A percentile compares a stretch with the other conserved stretches of the same genome.
phyloP scores from a whole-genome alignment of 371 early-diverging fungal species.

The Actinomortierella ambigua region DNA sequence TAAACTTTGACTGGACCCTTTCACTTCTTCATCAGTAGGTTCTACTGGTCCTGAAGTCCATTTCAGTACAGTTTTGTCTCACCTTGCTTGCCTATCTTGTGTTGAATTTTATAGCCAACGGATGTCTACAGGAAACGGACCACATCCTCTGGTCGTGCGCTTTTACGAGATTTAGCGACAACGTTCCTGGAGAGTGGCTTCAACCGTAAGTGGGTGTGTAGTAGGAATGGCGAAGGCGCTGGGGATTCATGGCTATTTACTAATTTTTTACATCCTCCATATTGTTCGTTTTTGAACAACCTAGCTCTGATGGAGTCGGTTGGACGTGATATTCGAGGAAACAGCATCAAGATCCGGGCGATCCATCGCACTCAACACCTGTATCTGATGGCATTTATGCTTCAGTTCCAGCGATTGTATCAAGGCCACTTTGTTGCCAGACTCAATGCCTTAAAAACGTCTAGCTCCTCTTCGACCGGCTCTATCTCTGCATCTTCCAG shows the following conservation, averaged over 20 bases:
- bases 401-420: conserved; percentile 48
- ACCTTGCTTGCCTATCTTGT: not conserved
- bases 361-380: conserved; percentile 51
- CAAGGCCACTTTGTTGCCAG: conserved; percentile 15
- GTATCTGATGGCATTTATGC: conserved; percentile 48
- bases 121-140: conserved; percentile 27
- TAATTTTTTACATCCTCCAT: not conserved
- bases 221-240: no score
- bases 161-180: conserved; percentile 19
- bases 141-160: conserved; percentile 13
- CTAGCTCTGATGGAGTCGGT: conserved; percentile 63
- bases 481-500: not conserved
- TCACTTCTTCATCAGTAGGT: not conserved
- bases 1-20: no score
- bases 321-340: conserved; percentile 64
- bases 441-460: not conserved
- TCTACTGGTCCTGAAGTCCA: not conserved
- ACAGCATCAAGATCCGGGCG: conserved; percentile 58
- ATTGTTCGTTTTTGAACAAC: conserved; percentile 1
- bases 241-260: not conserved
- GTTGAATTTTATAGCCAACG: conserved; percentile 15
- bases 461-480: not conserved
- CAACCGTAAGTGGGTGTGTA: conserved; percentile 54
- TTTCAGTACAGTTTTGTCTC: not conserved
- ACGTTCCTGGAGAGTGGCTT: conserved; percentile 64